Evolutionary conservation across 345 rosid species (phyloP).

Genomic region (Brassica carinata): DNA sequence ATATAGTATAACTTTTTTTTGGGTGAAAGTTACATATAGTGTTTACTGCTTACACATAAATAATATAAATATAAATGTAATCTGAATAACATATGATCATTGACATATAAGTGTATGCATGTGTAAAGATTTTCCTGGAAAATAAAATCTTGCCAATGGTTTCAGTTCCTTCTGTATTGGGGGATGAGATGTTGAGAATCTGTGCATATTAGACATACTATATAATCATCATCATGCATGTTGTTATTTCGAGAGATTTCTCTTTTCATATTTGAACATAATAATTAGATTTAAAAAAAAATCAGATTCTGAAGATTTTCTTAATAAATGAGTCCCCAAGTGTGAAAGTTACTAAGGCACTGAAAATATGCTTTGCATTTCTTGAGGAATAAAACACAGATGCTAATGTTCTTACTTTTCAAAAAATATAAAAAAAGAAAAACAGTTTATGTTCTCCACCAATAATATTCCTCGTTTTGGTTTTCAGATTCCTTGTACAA

Average conservation of each 20-base stretch:
- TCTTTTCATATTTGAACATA: constrained; percentile 17
- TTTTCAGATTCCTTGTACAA: constrained; percentile 1
- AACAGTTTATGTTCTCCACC: not conserved
- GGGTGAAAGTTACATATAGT: not conserved
- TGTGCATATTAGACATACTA: not conserved
- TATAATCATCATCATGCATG: constrained; percentile 22
- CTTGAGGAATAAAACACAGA: not conserved
- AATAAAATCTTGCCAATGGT: not conserved
- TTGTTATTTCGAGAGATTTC: not conserved
- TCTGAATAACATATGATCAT: constrained; percentile 7
- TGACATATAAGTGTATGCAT: constrained; percentile 25
- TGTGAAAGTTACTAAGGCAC: constrained; percentile 20
- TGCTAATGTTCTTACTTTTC: not conserved
- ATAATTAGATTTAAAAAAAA: not conserved
- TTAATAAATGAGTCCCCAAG: constrained; percentile 8
- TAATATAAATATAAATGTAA: not conserved
- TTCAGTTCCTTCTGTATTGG: constrained; percentile 15
- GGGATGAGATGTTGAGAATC: constrained; percentile 13
- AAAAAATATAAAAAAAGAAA: not conserved
- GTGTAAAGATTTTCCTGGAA: constrained; percentile 15
- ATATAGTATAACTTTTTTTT: not conserved
- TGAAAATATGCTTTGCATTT: constrained; percentile 30
- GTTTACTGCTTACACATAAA: not conserved
- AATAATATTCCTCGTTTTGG: not conserved
- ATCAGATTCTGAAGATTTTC: constrained; percentile 3